Evolutionary conservation across 2,329 filamentous ascomycete species (phyloP).

Genomic region (Apiospora phragmitis): DNA sequence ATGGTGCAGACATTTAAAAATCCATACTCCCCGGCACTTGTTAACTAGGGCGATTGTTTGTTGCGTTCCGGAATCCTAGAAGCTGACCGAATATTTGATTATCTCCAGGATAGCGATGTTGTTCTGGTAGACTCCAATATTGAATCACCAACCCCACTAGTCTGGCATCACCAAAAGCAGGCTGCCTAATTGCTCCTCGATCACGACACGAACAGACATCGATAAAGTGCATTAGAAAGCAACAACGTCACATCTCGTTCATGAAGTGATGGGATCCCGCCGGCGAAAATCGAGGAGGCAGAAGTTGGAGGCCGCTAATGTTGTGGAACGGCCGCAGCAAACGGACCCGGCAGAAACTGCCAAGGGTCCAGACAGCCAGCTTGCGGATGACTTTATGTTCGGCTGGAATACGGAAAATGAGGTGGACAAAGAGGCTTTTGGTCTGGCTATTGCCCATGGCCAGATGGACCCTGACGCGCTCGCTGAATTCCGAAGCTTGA

Average conservation of each 20-base stretch:
- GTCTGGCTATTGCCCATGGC: neutral
- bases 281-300: neutral
- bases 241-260: neutral
- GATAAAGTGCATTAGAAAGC: neutral
- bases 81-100: neutral
- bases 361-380: slow-evolving; percentile 5
- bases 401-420: slow-evolving; percentile 30
- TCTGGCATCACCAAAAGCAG: neutral
- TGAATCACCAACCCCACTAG: neutral
- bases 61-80: too few relatives aligned
- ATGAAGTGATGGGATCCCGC: neutral
- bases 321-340: neutral
- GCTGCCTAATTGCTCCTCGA: neutral
- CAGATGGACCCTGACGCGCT: neutral
- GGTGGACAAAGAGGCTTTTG: neutral
- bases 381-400: slow-evolving; percentile 30
- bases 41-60: neutral
- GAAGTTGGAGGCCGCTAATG: neutral
- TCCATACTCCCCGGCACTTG: too few relatives aligned
- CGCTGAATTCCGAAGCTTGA: neutral
- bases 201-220: neutral
- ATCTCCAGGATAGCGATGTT: neutral
- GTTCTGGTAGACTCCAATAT: neutral
- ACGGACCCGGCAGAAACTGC: neutral
- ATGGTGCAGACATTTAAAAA: neutral